These are phyloP conservation scores for Eucalyptus globulus DNA, from an alignment of 345 rosid genomes.

Conservation along the genomic window DNA sequence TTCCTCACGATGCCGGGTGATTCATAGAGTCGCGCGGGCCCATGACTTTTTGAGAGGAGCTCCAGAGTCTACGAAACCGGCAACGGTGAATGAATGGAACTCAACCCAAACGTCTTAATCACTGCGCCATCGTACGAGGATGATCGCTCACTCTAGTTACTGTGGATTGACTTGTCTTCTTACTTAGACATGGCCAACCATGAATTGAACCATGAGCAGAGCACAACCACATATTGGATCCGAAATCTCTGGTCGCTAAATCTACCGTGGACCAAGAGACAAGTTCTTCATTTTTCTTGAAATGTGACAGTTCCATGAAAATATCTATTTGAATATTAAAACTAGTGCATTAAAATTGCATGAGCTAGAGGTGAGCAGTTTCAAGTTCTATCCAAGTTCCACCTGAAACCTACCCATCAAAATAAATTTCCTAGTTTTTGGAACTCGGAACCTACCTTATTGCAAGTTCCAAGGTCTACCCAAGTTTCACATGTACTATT, in stretches of 20 bases:
- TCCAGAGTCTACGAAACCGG: not conserved
- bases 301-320: no score
- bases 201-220: not conserved
- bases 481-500: not conserved
- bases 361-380: rapidly evolving
- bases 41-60: not conserved
- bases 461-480: not conserved
- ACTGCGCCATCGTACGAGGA: not conserved
- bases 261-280: not conserved
- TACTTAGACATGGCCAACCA: not conserved
- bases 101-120: not conserved
- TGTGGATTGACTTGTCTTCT: no score
- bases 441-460: not conserved
- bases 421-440: no score
- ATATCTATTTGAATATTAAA: no score
- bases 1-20: not conserved
- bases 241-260: not conserved
- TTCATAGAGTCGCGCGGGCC: not conserved
- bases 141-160: not conserved
- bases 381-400: not conserved
- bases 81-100: not conserved
- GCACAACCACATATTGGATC: not conserved
- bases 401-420: rapidly evolving
- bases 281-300: not conserved
- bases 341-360: no score